Evolutionary conservation across 176 grass and related monocot genomes (phyloP).

Genomic region (Paspalum notatum): DNA sequence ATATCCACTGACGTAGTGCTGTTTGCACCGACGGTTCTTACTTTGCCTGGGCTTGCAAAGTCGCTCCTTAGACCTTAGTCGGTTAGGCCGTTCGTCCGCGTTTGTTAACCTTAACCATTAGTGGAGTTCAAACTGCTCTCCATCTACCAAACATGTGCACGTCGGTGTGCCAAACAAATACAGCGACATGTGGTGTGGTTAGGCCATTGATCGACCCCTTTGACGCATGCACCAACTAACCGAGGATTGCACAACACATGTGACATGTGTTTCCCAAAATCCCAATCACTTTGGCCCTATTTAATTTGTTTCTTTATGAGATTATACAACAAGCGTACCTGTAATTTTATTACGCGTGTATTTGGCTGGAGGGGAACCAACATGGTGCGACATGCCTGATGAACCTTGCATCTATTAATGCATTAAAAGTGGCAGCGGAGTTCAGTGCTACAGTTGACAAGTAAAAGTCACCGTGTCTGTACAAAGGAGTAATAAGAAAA

Average conservation of each 20-base stretch:
- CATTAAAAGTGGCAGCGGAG: slow-evolving; percentile 67
- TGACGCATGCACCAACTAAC: not conserved
- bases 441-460: slow-evolving; percentile 66
- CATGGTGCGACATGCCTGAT: slow-evolving; percentile 70
- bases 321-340: slow-evolving; percentile 61
- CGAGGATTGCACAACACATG: not conserved
- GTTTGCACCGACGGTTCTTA: not conserved
- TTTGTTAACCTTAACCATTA: not conserved
- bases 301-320: too few species aligned
- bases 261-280: not conserved
- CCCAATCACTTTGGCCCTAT: too few species aligned
- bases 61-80: not conserved
- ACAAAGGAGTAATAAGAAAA: slow-evolving; percentile 40
- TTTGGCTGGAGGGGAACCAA: slow-evolving; percentile 69
- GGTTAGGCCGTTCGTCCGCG: slow-evolving; percentile 6
- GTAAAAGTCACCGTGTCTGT: slow-evolving; percentile 17
- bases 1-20: not conserved
- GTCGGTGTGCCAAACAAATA: not conserved
- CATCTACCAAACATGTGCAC: slow-evolving; percentile 8
- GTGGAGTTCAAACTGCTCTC: not conserved
- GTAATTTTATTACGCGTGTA: slow-evolving; percentile 83
- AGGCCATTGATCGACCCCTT: not conserved
- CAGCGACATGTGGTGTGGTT: not conserved
- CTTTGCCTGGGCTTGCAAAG: not conserved
- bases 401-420: slow-evolving; percentile 74